phyloP scores from a whole-genome alignment of 2,329 filamentous ascomycete species.

The Helminthosporium solani region DNA sequence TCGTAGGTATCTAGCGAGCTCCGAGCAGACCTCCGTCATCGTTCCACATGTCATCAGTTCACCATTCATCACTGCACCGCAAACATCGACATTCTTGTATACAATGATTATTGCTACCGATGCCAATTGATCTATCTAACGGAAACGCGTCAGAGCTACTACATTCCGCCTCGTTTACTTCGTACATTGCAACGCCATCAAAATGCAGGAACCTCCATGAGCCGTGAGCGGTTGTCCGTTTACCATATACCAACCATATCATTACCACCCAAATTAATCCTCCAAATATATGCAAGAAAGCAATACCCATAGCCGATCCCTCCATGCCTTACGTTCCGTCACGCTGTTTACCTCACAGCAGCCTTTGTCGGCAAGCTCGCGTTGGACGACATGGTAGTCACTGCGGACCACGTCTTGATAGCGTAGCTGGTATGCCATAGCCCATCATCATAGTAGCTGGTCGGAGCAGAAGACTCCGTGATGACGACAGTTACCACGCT shows the following conservation, averaged over 20 bases:
- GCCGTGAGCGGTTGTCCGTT: too few species aligned
- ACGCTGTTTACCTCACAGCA: too few species aligned
- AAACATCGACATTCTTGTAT: too few species aligned
- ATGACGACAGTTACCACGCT: conserved; percentile 34
- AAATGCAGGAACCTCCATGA: conserved; percentile 6
- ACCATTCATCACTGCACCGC: too few species aligned
- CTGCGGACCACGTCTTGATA: conserved; percentile 34
- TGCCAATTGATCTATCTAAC: too few species aligned
- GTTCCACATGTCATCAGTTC: too few species aligned
- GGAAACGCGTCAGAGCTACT: neutral
- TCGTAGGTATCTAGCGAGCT: too few species aligned
- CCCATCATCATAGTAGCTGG: conserved; percentile 48
- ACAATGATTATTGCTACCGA: too few species aligned
- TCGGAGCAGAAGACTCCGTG: conserved; percentile 26
- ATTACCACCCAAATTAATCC: neutral
- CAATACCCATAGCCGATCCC: neutral
- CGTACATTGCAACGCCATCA: conserved; percentile 3
- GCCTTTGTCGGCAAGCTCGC: neutral
- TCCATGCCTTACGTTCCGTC: neutral
- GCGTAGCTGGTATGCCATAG: conserved; percentile 48
- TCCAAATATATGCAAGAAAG: conserved; percentile 6
- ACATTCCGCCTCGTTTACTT: neutral
- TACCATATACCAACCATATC: neutral
- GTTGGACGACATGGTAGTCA: neutral
- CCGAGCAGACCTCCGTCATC: conserved; percentile 35